Base-by-base conservation (phyloP, 148 eudicot species). In the Vaccinium vitisidaea region DNA sequence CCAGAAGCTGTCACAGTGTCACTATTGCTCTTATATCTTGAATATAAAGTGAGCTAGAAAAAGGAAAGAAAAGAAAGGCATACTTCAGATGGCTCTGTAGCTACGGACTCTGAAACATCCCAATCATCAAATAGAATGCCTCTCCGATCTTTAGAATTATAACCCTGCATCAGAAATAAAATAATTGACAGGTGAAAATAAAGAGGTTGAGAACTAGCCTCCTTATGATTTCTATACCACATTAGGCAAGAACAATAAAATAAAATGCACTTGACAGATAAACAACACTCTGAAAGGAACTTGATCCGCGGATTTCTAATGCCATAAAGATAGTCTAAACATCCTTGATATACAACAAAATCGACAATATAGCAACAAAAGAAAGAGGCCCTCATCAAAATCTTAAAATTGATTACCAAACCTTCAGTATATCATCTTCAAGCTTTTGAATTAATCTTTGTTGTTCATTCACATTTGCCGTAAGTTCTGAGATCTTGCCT, bases 391-490 rank as follows among this genome's bases (percentile, higher is more conserved):
- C 21, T 52, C 27, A 75, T 52, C 69, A 54, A 53, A 70, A 32
- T 56, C 53, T 69, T 27, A 80, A 8, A 49, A 77, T 46, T 77
- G 27, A 78, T 52, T 30, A 63, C 54, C 82, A 61, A 88, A 93
- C 99, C 99, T 95, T 97, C 82, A 90, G 87, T 87, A 97, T 97
- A 89, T 97, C 99, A 89, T 97, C 99, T 90, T 97, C 99, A 77
- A 97, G 96, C 91, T 95, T 97, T 92, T 97, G 99, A 87, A 97
- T 94, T 71, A 97, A 88, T 85, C 88, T 90, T 75, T 94, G 91
- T 87, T 97, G 98, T 87, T 97, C 98, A 75, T 91, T 90, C 80
- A 95, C 84, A 87, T 90, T 92, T 52, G 88, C 92, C 82, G 89
- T 79, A 36, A 97, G 93, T 90, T 95, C 95, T 82, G 84, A 83